A percentile compares a stretch with the other conserved stretches of the same genome.
These are phyloP conservation scores for Mycena vulgaris DNA, from an alignment of 768 basidiomycete species.

Conservation along the genomic window DNA sequence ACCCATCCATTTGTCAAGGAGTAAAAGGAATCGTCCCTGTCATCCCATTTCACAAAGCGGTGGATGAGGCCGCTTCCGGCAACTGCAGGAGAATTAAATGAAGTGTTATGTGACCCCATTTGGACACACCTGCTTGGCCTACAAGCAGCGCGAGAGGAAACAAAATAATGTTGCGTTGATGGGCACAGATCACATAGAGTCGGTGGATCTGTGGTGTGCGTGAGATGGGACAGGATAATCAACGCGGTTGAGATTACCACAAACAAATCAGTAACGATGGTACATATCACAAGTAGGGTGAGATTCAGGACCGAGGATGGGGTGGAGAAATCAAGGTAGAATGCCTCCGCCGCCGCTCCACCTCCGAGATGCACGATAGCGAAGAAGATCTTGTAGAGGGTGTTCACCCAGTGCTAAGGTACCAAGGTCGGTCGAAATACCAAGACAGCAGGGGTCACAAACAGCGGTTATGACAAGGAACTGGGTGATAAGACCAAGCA, in stretches of 20 bases:
- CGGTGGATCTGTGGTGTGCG: slow-evolving; percentile 2
- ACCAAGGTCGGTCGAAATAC: too few relatives aligned
- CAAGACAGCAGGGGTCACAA: not conserved
- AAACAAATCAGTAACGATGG: slow-evolving; percentile 14
- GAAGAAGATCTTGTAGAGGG: not conserved
- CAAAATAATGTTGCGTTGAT: not conserved
- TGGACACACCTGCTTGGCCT: not conserved
- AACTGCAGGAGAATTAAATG: not conserved
- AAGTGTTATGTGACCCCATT: not conserved
- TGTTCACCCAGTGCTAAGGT: slow-evolving; percentile 4
- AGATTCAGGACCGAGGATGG: not conserved
- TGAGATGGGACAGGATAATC: not conserved
- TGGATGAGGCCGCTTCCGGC: not conserved
- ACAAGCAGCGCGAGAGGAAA: not conserved
- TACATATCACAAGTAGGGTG: not conserved
- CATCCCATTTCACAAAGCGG: not conserved
- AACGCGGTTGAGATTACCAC: not conserved
- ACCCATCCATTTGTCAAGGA: slow-evolving; percentile 14
- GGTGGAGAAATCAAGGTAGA: not conserved
- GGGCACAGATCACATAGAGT: slow-evolving; percentile 9
- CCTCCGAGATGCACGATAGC: not conserved
- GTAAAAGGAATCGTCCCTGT: not conserved
- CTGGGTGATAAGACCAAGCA: slow-evolving; percentile 3
- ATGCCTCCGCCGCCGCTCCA: not conserved
- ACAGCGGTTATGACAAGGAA: slow-evolving; percentile 6